Evolutionary conservation across 805 yeast genomes (phyloP), one percentile per base, ranked within the genome.

Genomic region (Candida peoriensis): DNA sequence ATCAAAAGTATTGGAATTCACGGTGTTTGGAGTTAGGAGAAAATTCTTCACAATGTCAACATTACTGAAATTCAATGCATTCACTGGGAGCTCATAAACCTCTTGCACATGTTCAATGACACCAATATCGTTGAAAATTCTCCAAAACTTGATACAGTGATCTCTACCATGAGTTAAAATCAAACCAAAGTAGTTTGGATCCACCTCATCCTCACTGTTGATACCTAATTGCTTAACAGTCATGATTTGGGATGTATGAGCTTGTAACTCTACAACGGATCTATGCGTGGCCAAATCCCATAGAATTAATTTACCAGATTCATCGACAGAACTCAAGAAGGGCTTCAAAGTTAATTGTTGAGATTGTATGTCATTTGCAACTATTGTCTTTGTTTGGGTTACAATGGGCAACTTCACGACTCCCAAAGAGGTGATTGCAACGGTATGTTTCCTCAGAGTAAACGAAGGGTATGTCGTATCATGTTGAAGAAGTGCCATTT

Each of bases 41-140:
- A 43, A 44, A 12, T 58, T 50, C 1, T 53, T 51, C 7, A 32
- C 36, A 13, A 70, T 55, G 5, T 68, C 78, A n/a, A 79, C 76
- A 36, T 78, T 76, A 45, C 87, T 72, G 54, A 80, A 86, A 47
- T 83, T 85, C 43, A 86, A 60, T 4, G 85, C 66, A 54, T 86
- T 86, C 28, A 82, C 81, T 6, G 88, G 88, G 44, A 81, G 64
- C 13, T 71, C 67, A 41, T 70, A 66, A 1, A 62, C 54, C 43
- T 44, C 57, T 48, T 6, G 47, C 46, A 37, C 10, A 8, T 32
- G 20, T 5, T 24, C 26, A 12, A 26, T 9, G 2, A 21, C 24
- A n/a, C 26, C 34, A 6, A 24, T 6, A 2, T 27, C 28, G 16
- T 48, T 43, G 21, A 45, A 54, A 27, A 60, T 33, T 38, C 56